Conservation (phyloP, 768 basidiomycete genomes). For the Neoboletus magnificus region DNA sequence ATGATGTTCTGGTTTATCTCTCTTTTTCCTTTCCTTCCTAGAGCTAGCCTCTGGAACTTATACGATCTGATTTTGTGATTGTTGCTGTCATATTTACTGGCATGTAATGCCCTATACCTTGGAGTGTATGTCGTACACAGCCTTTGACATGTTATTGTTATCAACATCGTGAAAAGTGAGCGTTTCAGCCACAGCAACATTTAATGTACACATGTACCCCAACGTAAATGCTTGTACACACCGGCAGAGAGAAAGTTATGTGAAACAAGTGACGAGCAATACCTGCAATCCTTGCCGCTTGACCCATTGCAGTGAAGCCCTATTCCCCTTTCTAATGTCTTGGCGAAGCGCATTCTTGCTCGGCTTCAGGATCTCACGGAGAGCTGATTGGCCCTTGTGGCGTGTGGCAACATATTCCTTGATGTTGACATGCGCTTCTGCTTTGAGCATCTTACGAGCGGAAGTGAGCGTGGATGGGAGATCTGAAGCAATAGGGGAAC, state of each 20-base stretch:
- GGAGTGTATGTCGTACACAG: conserved; percentile 2
- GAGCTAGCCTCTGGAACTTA: conserved; percentile 3
- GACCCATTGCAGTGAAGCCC: conserved; percentile 51
- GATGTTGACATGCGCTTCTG: conserved; percentile 66
- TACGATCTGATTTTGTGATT: neutral
- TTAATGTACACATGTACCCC: neutral
- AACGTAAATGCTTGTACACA: neutral
- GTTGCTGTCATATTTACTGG: conserved; percentile 7
- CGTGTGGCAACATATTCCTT: conserved; percentile 70
- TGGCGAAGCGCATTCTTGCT: conserved; percentile 59
- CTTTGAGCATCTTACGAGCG: conserved; percentile 66
- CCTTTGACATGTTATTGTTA: conserved; percentile 2
- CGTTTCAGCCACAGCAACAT: neutral
- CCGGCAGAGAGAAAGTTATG: conserved; percentile 18
- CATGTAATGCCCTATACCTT: conserved; percentile 22
- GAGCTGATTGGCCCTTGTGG: conserved; percentile 56
- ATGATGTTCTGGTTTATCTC: neutral
- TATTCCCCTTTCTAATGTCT: conserved; percentile 50
- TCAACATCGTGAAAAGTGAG: neutral
- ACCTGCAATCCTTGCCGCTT: conserved; percentile 63
- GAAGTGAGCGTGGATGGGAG: conserved; percentile 61
- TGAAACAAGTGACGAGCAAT: conserved; percentile 53
- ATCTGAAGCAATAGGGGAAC: conserved; percentile 37
- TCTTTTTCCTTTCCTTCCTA: conserved; percentile 1
- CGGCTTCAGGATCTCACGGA: conserved; percentile 60